Conservation (phyloP, 768 basidiomycete species). For the Suillus luteus region DNA sequence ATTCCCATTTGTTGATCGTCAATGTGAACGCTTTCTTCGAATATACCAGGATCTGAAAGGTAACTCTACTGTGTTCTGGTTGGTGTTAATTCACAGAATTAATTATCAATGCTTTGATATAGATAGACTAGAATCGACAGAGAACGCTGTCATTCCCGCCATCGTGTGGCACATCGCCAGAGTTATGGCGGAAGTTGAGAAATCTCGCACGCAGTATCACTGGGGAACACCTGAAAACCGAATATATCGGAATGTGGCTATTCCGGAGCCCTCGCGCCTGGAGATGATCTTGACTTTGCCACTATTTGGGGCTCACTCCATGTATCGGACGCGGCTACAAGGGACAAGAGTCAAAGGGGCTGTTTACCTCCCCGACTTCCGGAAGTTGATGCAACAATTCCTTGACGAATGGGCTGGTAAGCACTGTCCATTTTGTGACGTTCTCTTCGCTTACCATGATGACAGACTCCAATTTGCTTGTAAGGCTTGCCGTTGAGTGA, state of each 20-base stretch:
- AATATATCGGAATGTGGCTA: slow-evolving; percentile 14
- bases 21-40: slow-evolving; percentile 18
- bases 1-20: slow-evolving; percentile 26
- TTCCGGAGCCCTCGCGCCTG: slow-evolving; percentile 14
- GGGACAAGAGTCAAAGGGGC: not conserved
- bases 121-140: slow-evolving; percentile 5
- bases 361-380: too few species aligned
- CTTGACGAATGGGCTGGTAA: slow-evolving; percentile 30
- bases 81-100: not conserved
- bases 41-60: slow-evolving; percentile 25
- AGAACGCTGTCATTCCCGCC: slow-evolving; percentile 18
- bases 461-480: slow-evolving; percentile 24
- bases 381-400: slow-evolving; percentile 18
- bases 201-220: slow-evolving; percentile 15
- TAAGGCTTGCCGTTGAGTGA: not conserved
- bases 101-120: not conserved
- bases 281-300: slow-evolving; percentile 20
- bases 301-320: slow-evolving; percentile 24
- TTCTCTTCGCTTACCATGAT: not conserved
- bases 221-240: slow-evolving; percentile 17
- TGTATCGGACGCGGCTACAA: slow-evolving; percentile 24
- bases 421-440: slow-evolving; percentile 3
- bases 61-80: slow-evolving; percentile 4
- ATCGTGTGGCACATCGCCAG: slow-evolving; percentile 24
- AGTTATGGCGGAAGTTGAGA: slow-evolving; percentile 21